These are phyloP conservation scores for Agaricus bisporus DNA, from an alignment of 768 basidiomycete genomes.

Conservation along the genomic window DNA sequence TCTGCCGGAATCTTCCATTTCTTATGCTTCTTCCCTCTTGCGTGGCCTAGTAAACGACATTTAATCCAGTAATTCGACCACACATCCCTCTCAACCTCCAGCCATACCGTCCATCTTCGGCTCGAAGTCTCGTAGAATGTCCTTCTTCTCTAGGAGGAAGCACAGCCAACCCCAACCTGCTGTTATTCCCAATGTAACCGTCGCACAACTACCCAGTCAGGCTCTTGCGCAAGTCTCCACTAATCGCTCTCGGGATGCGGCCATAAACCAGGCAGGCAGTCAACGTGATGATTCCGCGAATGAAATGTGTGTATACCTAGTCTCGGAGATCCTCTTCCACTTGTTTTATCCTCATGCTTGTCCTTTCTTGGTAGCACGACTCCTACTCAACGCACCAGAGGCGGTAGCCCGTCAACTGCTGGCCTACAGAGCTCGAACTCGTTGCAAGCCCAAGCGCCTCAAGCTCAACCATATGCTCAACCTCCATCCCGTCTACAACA, in stretches of 20 bases:
- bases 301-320: slow-evolving; percentile 16
- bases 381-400: slow-evolving; percentile 9
- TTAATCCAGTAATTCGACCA: not conserved
- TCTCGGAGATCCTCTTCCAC: not conserved
- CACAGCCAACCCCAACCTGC: slow-evolving; percentile 30
- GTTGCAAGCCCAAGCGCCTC: slow-evolving; percentile 13
- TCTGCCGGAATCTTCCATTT: not conserved
- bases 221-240: slow-evolving; percentile 54
- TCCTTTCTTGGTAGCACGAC: slow-evolving; percentile 5
- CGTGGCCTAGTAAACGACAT: not conserved
- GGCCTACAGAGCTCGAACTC: slow-evolving; percentile 6
- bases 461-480: slow-evolving; percentile 11
- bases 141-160: slow-evolving; percentile 92
- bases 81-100: slow-evolving; percentile 21
- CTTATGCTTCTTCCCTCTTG: slow-evolving; percentile 3
- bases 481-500: slow-evolving; percentile 12
- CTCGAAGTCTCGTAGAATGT: slow-evolving; percentile 66
- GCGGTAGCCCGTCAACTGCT: slow-evolving; percentile 16
- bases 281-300: slow-evolving; percentile 21
- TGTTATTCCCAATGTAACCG: slow-evolving; percentile 38
- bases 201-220: slow-evolving; percentile 60
- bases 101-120: slow-evolving; percentile 67
- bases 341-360: slow-evolving; percentile 5
- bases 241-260: slow-evolving; percentile 23
- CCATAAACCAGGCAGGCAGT: slow-evolving; percentile 21